Conservation (phyloP, 768 basidiomycete genomes). For the Leccinum boreale region DNA sequence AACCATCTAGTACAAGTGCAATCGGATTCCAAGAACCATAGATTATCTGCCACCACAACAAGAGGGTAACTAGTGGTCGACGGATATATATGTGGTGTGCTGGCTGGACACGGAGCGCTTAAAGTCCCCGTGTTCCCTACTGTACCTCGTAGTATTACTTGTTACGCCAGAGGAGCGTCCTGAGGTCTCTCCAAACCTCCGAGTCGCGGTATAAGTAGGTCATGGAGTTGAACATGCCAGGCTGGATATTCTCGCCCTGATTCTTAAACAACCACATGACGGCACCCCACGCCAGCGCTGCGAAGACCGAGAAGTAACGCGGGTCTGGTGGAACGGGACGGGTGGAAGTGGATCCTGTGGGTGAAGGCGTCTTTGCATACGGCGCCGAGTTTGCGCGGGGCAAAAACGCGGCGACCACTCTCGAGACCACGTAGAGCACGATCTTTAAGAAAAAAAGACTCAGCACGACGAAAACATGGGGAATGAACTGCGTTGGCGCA, state of each 20-base stretch:
- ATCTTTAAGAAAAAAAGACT: constrained; percentile 51
- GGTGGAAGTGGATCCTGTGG: constrained; percentile 40
- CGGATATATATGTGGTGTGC: background rate
- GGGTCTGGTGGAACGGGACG: constrained; percentile 83
- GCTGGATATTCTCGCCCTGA: constrained; percentile 86
- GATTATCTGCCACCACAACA: constrained; percentile 38
- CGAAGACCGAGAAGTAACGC: constrained; percentile 80
- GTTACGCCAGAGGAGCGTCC: constrained; percentile 91
- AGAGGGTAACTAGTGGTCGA: constrained; percentile 19
- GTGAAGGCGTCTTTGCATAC: constrained; percentile 45
- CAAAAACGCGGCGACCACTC: constrained; percentile 88
- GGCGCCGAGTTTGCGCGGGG: constrained; percentile 62
- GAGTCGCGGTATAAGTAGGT: constrained; percentile 93
- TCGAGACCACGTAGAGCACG: constrained; percentile 92
- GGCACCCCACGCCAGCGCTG: constrained; percentile 88
- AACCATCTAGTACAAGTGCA: constrained; percentile 57
- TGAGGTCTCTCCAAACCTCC: constrained; percentile 77
- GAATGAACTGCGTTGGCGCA: constrained; percentile 25
- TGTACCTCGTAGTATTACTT: constrained; percentile 37
- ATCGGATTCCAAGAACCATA: constrained; percentile 48
- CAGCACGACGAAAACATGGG: constrained; percentile 7
- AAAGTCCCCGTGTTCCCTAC: background rate
- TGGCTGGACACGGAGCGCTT: constrained; percentile 1
- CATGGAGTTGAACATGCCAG: constrained; percentile 97
- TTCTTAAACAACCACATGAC: constrained; percentile 97